Base-by-base conservation (phyloP, 208 protist genomes). In the Leishmania braziliensis region DNA sequence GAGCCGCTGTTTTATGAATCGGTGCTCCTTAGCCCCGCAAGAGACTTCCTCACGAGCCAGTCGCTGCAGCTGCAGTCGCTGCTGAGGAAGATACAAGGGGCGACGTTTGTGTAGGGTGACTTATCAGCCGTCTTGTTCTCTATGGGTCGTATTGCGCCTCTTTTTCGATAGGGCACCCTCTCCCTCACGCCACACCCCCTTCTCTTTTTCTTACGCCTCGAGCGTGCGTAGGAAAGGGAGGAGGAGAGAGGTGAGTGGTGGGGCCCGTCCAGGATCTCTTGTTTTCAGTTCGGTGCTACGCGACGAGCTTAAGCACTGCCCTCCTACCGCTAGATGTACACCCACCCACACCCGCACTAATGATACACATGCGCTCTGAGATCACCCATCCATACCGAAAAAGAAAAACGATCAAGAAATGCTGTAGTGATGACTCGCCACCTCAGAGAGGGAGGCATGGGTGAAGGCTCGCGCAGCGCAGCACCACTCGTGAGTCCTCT, bases 1-100 rank as follows among this genome's bases (percentile, higher is more conserved):
- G 18, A 65, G 56, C 56, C 26, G 39, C 53, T 20, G 36, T 20
- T 12, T 50, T 66, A 46, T 33, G 74, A 46, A 63, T 58, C 74
- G 5, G 56, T 23, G 23, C 56, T 77, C 20, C 53, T 77, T 18
- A 33, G 56, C 8, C 48, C 76, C 18, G 63, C 76, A 6, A 54
- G 56, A 58, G 29, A 58, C 65, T 79, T 79, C 23, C 76, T 79
- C 60, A 20, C 46, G 26, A 71, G 46, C 46, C 76, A 79, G 65
- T 23, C 62, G 36, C 76, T 29, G 43, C 76, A 72, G 48, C 76
- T 79, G 46, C 76, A 48, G 46, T 43, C 76, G 39, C 23, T 72
- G 33, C 39, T 77, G 39, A 29, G 2, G 53, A 66, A 14, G 36
- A 23, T 51, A 23, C 39, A 9, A 9, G 33, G 12, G 36, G 23